phyloP scores from a whole-genome alignment of 169 alveolate genomes.

The Plasmodium reichenowi region DNA sequence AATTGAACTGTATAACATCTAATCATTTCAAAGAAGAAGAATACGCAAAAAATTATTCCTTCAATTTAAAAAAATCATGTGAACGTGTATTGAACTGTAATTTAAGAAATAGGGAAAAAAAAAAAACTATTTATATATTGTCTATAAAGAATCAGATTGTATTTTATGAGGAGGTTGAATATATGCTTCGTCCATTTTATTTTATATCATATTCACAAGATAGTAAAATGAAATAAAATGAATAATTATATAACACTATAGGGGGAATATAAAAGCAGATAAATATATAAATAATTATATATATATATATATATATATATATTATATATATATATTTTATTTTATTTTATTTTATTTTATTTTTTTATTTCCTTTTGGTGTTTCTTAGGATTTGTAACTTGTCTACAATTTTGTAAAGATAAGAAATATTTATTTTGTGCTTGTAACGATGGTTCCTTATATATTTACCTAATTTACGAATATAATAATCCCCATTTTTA shows the following conservation, averaged over 20 bases:
- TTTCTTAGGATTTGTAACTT: conserved; percentile 4
- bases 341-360: no score
- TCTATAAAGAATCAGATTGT: conserved; percentile 7
- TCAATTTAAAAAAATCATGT: neutral
- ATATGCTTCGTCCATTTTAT: neutral
- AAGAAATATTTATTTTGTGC: conserved; percentile 10
- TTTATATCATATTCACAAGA: conserved; percentile 7
- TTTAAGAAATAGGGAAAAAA: neutral
- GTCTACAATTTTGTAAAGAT: neutral
- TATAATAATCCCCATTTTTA: neutral
- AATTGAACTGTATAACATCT: conserved; percentile 5
- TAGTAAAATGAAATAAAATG: neutral
- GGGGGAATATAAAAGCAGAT: no score
- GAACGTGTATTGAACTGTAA: neutral
- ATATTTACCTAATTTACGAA: neutral
- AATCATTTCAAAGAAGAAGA: neutral
- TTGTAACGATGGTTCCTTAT: neutral
- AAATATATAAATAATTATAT: no score
- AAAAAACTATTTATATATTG: conserved; percentile 1
- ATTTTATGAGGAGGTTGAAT: conserved; percentile 2
- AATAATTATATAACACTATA: neutral
- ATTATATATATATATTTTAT: neutral
- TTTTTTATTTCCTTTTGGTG: neutral
- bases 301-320: neutral
- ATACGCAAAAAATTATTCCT: neutral